Conservation (phyloP, 1,284 basidiomycete species). For the Sanguinoderma infundibulare region DNA sequence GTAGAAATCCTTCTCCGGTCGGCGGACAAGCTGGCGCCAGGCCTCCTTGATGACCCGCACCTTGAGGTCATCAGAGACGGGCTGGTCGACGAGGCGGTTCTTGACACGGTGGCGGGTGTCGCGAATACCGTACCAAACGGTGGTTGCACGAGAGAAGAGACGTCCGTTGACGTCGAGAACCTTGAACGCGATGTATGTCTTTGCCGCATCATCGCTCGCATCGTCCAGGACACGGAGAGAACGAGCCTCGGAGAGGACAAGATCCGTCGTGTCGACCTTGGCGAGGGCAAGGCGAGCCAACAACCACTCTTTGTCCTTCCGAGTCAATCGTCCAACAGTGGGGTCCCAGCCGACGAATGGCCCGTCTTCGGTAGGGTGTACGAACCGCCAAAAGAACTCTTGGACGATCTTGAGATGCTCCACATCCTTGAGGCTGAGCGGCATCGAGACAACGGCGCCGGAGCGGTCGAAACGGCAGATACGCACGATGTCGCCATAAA, state of each 20-base stretch:
- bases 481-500: too few relatives aligned
- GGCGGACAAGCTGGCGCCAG: conserved; percentile 12
- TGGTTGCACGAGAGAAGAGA: conserved; percentile 21
- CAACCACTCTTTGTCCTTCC: neutral
- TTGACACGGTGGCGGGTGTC: neutral
- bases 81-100: neutral
- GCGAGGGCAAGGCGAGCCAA: neutral
- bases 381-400: conserved; percentile 8
- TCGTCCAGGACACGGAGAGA: neutral
- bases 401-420: neutral
- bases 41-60: conserved; percentile 22
- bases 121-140: conserved; percentile 13
- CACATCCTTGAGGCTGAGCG: too few relatives aligned
- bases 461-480: too few relatives aligned
- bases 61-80: neutral
- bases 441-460: too few relatives aligned
- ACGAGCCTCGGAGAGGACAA: neutral
- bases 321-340: neutral
- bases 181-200: conserved; percentile 9
- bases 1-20: conserved; percentile 14
- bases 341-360: neutral
- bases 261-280: too few relatives aligned
- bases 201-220: neutral
- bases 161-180: conserved; percentile 11
- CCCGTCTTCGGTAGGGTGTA: neutral